These are phyloP conservation scores for Leccinum obscurum DNA, from an alignment of 768 basidiomycete species.

Conservation along the genomic window DNA sequence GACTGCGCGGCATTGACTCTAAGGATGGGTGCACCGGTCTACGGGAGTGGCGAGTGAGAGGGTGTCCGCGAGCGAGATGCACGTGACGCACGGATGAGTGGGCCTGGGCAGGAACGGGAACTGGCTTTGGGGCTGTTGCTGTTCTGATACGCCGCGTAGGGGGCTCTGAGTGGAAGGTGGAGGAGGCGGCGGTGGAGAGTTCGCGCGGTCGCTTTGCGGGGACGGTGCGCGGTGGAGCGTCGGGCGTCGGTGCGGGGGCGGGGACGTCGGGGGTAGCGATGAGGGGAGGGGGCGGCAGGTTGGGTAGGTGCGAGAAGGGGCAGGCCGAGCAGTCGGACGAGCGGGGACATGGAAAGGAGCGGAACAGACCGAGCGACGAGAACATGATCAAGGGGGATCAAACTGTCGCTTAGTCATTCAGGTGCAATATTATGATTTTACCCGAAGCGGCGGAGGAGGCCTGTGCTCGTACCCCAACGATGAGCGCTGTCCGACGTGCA, in stretches of 20 bases:
- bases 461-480: not conserved
- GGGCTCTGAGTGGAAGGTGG: constrained; percentile 42
- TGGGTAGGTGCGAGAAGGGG: constrained; percentile 60
- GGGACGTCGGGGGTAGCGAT: constrained; percentile 18
- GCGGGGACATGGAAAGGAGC: constrained; percentile 59
- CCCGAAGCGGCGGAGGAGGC: not conserved
- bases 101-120: constrained; percentile 43
- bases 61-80: not conserved
- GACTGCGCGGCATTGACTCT: constrained; percentile 67
- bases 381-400: constrained; percentile 49
- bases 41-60: not conserved
- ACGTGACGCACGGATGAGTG: constrained; percentile 29
- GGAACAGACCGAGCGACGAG: constrained; percentile 58
- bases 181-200: constrained; percentile 7
- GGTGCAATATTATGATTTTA: not conserved
- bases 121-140: constrained; percentile 42
- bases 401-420: not conserved
- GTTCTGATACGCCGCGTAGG: constrained; percentile 66
- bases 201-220: constrained; percentile 53
- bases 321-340: constrained; percentile 51
- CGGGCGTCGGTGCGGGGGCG: not conserved
- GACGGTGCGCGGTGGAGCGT: constrained; percentile 25
- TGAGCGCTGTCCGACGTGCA: not conserved
- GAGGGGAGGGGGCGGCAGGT: constrained; percentile 31
- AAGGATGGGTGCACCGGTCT: constrained; percentile 67